Evolutionary conservation across 345 rosid species (phyloP), one percentile per base, ranked within the genome.

Genomic region (Citrus medica): DNA sequence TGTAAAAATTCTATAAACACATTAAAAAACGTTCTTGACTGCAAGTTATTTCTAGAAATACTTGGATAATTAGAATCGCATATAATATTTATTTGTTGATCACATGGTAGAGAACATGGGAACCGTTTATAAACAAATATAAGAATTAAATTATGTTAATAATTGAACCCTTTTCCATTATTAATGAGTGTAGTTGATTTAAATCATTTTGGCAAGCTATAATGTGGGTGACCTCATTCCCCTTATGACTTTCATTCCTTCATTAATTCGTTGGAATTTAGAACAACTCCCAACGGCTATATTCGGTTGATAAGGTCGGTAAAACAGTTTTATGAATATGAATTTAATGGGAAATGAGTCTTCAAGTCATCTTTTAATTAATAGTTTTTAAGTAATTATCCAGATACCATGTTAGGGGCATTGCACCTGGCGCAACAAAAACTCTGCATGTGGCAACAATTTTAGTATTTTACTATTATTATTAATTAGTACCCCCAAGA

Each of bases 381-480:
- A 3, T 22, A n/a, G 2, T 40, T 14, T 35, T 1, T 5, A 2
- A 6, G 8, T 71, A 70, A 66, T 70, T 19, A 74, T 79, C 80
- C 48, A 64, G 75, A 78, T 76, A 27, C 69, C 83, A 48, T 69
- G 84, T 38, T 74, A 77, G 86, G 80, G 76, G 75, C 89, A 83
- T 64, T 86, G 91, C 91, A 86, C 86, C 89, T 86, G 84, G 83
- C 83, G 33, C 73, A 73, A 76, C 86, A 82, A 33, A 22, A 74
- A 81, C 67, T 51, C 69, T 67, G 90, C 87, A 86, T 84, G 84
- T 82, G 87, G 79, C 84, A 76, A 27, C 65, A 21, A 59, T 28
- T 30, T 64, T 64, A 53, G 22, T 64, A 64, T 6, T 64, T 64
- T 14, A 28, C 7, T 63, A 10, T 63, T 7, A 33, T 66, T 65